phyloP scores from a whole-genome alignment of 148 eudicot species.

The Spergularia marina region DNA sequence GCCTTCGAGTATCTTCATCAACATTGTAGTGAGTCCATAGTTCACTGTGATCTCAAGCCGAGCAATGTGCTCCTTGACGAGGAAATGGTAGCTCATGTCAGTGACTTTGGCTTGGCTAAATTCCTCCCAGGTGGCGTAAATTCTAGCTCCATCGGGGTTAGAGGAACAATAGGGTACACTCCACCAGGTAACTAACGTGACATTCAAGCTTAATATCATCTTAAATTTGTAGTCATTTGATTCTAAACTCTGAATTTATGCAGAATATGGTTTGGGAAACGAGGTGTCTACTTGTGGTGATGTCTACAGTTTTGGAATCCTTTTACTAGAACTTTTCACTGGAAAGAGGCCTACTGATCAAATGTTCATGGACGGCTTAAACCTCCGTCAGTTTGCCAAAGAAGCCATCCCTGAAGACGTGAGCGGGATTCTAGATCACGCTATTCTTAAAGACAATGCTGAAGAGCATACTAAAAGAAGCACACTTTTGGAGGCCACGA shows the following conservation, averaged over 20 bases:
- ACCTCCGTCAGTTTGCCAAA: slow-evolving; percentile 21
- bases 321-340: slow-evolving; percentile 31
- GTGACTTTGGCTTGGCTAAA: slow-evolving; percentile 47
- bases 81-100: slow-evolving; percentile 41
- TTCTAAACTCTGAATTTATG: neutral
- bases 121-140: slow-evolving; percentile 13
- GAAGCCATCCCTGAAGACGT: slow-evolving; percentile 14
- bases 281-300: slow-evolving; percentile 29
- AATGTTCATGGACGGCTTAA: slow-evolving; percentile 15
- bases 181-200: slow-evolving; percentile 25
- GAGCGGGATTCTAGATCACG: slow-evolving; percentile 17
- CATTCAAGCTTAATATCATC: no score
- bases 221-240: no score
- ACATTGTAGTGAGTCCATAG: slow-evolving; percentile 20
- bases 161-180: slow-evolving; percentile 33
- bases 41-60: slow-evolving; percentile 46
- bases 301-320: slow-evolving; percentile 36
- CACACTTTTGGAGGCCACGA: neutral
- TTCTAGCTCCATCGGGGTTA: slow-evolving; percentile 24
- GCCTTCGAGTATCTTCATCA: slow-evolving; percentile 47
- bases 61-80: slow-evolving; percentile 37
- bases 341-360: slow-evolving; percentile 33
- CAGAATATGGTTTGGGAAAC: slow-evolving; percentile 36
- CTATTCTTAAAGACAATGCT: slow-evolving; percentile 9
- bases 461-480: neutral